Conservation (phyloP, 352 stramenopile species). For the Nothophytophthora sp. region DNA sequence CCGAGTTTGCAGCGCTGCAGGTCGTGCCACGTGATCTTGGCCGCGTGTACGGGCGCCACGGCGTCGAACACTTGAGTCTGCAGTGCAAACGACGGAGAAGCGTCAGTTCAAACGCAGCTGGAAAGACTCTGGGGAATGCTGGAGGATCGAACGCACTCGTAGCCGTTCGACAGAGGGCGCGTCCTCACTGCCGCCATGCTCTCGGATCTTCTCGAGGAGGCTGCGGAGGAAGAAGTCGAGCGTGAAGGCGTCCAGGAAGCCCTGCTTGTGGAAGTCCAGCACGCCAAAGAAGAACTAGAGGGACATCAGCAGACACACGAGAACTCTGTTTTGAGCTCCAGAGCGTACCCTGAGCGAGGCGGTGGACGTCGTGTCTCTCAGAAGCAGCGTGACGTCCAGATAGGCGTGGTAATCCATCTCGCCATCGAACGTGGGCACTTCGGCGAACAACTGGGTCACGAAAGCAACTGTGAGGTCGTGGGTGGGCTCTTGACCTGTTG, state of each 20-base stretch:
- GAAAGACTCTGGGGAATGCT: too few species aligned
- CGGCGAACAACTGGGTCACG: conserved; percentile 53
- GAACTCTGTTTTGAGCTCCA: too few species aligned
- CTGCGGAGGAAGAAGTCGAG: conserved; percentile 68
- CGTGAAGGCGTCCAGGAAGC: conserved; percentile 59
- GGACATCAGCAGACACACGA: not conserved
- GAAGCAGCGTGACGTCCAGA: conserved; percentile 58
- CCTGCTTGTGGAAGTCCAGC: conserved; percentile 71
- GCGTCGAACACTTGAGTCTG: conserved; percentile 71
- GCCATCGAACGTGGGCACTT: conserved; percentile 44
- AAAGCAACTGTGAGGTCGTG: conserved; percentile 64
- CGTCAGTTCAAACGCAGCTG: not conserved
- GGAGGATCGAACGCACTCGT: conserved; percentile 36
- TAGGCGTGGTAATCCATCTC: conserved; percentile 71
- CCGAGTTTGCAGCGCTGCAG: conserved; percentile 52
- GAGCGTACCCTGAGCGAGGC: conserved; percentile 42
- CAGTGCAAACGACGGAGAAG: not conserved
- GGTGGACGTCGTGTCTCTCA: conserved; percentile 41
- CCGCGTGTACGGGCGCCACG: conserved; percentile 37
- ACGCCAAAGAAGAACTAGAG: conserved; percentile 69
- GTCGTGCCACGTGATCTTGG: conserved; percentile 60
- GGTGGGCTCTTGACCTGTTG: conserved; percentile 32
- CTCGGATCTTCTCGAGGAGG: conserved; percentile 45
- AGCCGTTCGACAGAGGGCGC: conserved; percentile 27
- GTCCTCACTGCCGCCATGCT: conserved; percentile 27